phyloP scores from a whole-genome alignment of 1,284 basidiomycete species.

The Cryptococcus sp. region DNA sequence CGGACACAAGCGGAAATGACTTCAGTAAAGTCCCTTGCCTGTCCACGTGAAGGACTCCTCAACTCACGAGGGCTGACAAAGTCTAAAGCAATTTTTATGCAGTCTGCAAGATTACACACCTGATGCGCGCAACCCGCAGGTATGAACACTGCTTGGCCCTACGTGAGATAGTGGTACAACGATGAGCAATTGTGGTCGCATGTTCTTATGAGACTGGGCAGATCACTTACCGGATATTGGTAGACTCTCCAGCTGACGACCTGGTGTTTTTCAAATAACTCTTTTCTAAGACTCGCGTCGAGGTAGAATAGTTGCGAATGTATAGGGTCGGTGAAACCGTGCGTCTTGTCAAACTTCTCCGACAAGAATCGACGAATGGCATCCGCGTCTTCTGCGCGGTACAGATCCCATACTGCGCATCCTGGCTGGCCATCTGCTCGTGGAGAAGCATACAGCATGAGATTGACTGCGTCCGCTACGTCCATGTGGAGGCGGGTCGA shows the following conservation, averaged over 20 bases:
- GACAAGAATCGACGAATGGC: constrained; percentile 73
- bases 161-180: not conserved
- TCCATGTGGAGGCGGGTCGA: constrained; percentile 88
- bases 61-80: constrained; percentile 74
- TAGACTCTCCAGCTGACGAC: constrained; percentile 81
- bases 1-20: not conserved
- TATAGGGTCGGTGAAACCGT: constrained; percentile 70
- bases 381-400: constrained; percentile 76
- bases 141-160: constrained; percentile 91
- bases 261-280: constrained; percentile 67
- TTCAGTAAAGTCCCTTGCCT: not conserved
- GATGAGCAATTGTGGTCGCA: not conserved
- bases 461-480: constrained; percentile 91
- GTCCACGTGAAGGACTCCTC: too few relatives aligned
- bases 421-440: constrained; percentile 64
- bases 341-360: constrained; percentile 30
- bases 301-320: constrained; percentile 88
- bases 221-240: constrained; percentile 63
- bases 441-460: constrained; percentile 75
- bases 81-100: constrained; percentile 94
- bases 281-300: constrained; percentile 66
- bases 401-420: constrained; percentile 90
- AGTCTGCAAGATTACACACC: constrained; percentile 75
- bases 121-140: constrained; percentile 95
- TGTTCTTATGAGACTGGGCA: not conserved